Evolutionary conservation across 1,284 basidiomycete genomes (phyloP).

Genomic region (Ceratobasidium sp.): DNA sequence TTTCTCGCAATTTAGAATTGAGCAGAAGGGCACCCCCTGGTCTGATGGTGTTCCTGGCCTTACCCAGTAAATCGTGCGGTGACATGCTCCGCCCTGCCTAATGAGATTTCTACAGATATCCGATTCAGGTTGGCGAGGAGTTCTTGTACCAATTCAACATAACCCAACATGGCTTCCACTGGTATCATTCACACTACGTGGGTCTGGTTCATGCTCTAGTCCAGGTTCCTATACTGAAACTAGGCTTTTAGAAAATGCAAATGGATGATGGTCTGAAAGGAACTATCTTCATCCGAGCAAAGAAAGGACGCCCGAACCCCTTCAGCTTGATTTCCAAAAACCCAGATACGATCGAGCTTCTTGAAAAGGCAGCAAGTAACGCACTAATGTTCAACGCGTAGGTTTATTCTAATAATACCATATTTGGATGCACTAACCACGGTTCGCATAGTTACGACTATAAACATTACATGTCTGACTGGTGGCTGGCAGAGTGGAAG

Average conservation of each 20-base stretch:
- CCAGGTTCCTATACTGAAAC: too few relatives aligned
- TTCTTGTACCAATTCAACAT: conserved; percentile 36
- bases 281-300: conserved; percentile 42
- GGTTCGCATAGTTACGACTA: conserved; percentile 26
- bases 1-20: conserved; percentile 21
- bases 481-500: conserved; percentile 42
- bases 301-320: conserved; percentile 14
- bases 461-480: conserved; percentile 39
- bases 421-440: background rate
- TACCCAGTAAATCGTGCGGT: conserved; percentile 12
- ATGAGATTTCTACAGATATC: conserved; percentile 20
- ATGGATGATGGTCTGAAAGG: conserved; percentile 36
- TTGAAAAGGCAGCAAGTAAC: conserved; percentile 38
- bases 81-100: background rate
- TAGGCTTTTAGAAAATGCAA: conserved; percentile 36
- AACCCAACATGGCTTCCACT: conserved; percentile 24
- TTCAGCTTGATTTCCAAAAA: conserved; percentile 32
- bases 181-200: conserved; percentile 38
- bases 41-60: conserved; percentile 46
- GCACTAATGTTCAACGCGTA: conserved; percentile 34
- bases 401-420: background rate
- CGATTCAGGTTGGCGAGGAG: conserved; percentile 23
- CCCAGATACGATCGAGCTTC: background rate
- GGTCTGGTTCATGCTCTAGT: background rate
- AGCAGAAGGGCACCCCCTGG: conserved; percentile 44